Conservation (phyloP, 768 basidiomycete genomes). For the Sporobolomyces pararoseus region DNA sequence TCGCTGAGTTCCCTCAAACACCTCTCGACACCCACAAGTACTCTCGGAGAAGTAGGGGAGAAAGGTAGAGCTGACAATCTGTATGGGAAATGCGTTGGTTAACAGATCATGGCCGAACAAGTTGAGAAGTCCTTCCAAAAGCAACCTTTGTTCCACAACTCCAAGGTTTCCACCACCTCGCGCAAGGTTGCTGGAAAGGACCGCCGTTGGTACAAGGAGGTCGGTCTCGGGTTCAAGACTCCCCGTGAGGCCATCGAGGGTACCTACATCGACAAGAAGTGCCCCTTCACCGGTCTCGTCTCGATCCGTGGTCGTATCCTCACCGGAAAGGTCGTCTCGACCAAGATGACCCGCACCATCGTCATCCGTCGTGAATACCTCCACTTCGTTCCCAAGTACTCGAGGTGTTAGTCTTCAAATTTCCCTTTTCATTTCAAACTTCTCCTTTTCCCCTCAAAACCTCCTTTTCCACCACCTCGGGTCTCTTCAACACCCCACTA, state of each 20-base stretch:
- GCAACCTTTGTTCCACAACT: slow-evolving; percentile 96
- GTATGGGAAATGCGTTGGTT: too few species aligned
- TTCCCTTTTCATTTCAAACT: neutral
- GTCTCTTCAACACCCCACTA: too few species aligned
- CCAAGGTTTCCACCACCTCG: slow-evolving; percentile 82
- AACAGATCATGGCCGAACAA: slow-evolving; percentile 56
- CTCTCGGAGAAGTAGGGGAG: neutral
- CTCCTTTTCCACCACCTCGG: neutral
- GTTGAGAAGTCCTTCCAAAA: slow-evolving; percentile 98
- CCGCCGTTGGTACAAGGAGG: slow-evolving; percentile 91
- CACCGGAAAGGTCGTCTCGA: slow-evolving; percentile 94
- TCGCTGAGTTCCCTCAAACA: neutral
- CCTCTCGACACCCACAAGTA: too few species aligned
- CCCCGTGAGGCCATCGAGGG: slow-evolving; percentile 91
- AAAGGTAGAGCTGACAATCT: neutral
- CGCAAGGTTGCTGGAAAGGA: slow-evolving; percentile 92
- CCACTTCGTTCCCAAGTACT: slow-evolving; percentile 98
- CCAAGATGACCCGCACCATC: slow-evolving; percentile 98
- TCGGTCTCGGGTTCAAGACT: slow-evolving; percentile 56
- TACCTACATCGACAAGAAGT: slow-evolving; percentile 98
- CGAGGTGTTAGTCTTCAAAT: slow-evolving; percentile 46
- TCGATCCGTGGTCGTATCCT: slow-evolving; percentile 99
- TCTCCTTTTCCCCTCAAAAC: neutral
- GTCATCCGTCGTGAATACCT: slow-evolving; percentile 77
- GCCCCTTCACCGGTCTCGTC: slow-evolving; percentile 93